These are phyloP conservation scores for Oxytropis ochrocephala DNA, from an alignment of 306 rosid species.

Conservation along the genomic window DNA sequence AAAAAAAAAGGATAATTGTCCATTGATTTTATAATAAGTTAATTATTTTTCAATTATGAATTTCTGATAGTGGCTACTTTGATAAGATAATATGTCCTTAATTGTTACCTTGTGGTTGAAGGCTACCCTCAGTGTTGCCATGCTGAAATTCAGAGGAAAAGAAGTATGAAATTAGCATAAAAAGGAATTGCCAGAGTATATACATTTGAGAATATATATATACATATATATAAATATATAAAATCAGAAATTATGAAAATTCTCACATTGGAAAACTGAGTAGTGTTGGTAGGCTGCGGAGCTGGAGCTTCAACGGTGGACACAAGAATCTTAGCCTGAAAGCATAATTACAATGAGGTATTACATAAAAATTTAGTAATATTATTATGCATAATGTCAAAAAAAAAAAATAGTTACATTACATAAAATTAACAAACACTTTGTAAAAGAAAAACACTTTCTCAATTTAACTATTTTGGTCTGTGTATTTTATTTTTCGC, in stretches of 20 bases:
- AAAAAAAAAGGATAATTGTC: background rate
- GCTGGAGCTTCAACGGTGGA: slow-evolving; percentile 48
- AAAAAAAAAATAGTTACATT: background rate
- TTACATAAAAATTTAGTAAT: background rate
- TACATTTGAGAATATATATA: background rate
- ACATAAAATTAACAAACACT: background rate
- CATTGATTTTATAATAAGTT: background rate
- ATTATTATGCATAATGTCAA: background rate
- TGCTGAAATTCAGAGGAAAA: slow-evolving; percentile 26
- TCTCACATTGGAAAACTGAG: slow-evolving; percentile 38
- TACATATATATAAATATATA: too few species aligned
- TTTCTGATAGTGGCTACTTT: background rate
- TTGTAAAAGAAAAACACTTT: too few species aligned
- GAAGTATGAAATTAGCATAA: background rate
- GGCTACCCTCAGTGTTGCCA: slow-evolving; percentile 64
- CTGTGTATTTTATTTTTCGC: too few species aligned
- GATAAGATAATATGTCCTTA: background rate
- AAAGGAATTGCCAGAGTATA: background rate
- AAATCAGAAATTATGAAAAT: background rate
- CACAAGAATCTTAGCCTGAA: slow-evolving; percentile 25
- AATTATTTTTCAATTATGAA: background rate
- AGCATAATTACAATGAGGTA: background rate
- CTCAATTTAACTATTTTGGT: too few species aligned
- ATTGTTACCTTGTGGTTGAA: slow-evolving; percentile 49
- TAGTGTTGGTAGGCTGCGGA: slow-evolving; percentile 39